Conservation (phyloP, 495 filamentous ascomycete species). For the Lasiosphaeria ovina region DNA sequence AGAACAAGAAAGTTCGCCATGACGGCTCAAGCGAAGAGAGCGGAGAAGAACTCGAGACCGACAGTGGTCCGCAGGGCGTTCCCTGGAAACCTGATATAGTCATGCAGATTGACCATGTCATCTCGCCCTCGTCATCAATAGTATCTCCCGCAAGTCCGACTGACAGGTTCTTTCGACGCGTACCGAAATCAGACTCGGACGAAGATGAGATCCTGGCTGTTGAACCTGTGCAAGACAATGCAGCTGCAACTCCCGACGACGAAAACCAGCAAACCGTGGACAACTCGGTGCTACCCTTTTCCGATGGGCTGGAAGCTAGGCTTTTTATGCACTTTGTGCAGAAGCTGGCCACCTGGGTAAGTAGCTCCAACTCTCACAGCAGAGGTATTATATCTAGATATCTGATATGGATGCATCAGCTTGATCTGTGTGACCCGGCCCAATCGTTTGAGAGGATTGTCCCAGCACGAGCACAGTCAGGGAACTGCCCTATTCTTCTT, state of each 20-base stretch:
- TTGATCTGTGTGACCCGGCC: constrained; percentile 56
- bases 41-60: constrained; percentile 7
- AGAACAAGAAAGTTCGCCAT: constrained; percentile 22
- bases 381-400: background rate
- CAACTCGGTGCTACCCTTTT: constrained; percentile 36
- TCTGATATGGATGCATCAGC: constrained; percentile 29
- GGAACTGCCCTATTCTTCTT: constrained; percentile 49
- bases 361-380: constrained; percentile 8
- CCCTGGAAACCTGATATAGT: no score
- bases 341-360: constrained; percentile 50
- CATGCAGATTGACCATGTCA: no score
- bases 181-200: no score
- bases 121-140: background rate
- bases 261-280: constrained; percentile 23
- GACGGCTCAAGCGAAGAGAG: constrained; percentile 22
- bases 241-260: background rate
- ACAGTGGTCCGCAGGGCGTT: background rate
- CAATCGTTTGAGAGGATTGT: constrained; percentile 55
- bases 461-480: constrained; percentile 42
- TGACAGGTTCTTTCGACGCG: no score
- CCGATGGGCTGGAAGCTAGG: constrained; percentile 36
- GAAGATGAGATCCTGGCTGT: no score
- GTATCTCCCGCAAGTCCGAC: no score
- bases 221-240: background rate
- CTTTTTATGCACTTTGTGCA: constrained; percentile 50